These are phyloP conservation scores for Daldinia bambusicola DNA, from an alignment of 495 filamentous ascomycete species.

Conservation along the genomic window DNA sequence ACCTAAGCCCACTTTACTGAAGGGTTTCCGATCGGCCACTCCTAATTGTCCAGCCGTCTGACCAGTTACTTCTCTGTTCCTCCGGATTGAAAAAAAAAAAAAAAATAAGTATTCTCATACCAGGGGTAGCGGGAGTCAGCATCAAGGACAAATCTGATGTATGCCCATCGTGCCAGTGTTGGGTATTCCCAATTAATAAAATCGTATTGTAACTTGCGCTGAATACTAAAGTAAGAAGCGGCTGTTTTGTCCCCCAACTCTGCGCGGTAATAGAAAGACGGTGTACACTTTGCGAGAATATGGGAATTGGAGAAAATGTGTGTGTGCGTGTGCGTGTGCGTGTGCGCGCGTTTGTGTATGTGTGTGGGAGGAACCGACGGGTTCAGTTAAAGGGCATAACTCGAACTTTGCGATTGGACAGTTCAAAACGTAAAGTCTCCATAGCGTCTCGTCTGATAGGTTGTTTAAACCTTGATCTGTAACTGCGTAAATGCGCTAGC, in stretches of 20 bases:
- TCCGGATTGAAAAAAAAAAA: slow-evolving; percentile 18
- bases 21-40: slow-evolving; percentile 19
- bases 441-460: slow-evolving; percentile 20
- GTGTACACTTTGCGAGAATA: slow-evolving; percentile 5
- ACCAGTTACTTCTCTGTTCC: not conserved
- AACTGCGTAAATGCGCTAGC: slow-evolving; percentile 11
- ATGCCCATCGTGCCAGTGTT: not conserved
- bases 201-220: slow-evolving; percentile 1
- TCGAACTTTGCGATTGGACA: slow-evolving; percentile 15
- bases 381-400: not conserved
- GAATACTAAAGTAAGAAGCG: not conserved
- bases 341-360: not conserved
- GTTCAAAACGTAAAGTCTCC: slow-evolving; percentile 14
- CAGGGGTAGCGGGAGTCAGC: slow-evolving; percentile 11
- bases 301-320: slow-evolving; percentile 2
- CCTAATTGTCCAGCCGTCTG: slow-evolving; percentile 2
- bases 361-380: slow-evolving; percentile 1
- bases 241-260: not conserved
- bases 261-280: slow-evolving; percentile 3
- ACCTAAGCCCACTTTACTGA: slow-evolving; percentile 1
- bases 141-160: slow-evolving; percentile 8
- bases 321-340: too few species aligned
- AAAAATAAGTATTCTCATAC: slow-evolving; percentile 13
- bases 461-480: slow-evolving; percentile 2
- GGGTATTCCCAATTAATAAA: not conserved